Evolutionary conservation across 2,329 filamentous ascomycete species (phyloP).

Genomic region (Xenosphaeropsis pyriputrescens): DNA sequence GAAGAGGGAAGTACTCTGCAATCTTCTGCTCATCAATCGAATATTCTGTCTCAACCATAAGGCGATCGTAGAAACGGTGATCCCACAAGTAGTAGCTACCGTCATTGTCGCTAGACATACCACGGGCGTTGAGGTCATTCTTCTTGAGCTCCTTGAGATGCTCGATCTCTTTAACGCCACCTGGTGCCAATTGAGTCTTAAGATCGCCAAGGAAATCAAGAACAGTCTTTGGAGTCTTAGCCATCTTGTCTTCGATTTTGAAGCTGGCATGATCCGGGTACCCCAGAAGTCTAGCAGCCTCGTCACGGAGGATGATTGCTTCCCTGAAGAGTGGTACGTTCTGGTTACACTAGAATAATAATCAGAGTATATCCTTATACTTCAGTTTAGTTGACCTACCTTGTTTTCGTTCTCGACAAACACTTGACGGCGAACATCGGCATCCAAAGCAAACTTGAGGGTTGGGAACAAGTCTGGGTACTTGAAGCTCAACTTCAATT

Average conservation of each 20-base stretch:
- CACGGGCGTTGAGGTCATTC: slow-evolving; percentile 45
- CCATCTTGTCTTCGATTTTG: slow-evolving; percentile 74
- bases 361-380: not conserved
- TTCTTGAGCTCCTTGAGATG: slow-evolving; percentile 64
- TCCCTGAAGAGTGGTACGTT: slow-evolving; percentile 65
- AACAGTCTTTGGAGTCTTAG: slow-evolving; percentile 59
- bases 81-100: slow-evolving; percentile 75
- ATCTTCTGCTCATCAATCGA: slow-evolving; percentile 68
- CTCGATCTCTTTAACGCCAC: slow-evolving; percentile 54
- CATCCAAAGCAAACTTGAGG: slow-evolving; percentile 61
- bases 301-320: slow-evolving; percentile 59
- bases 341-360: slow-evolving; percentile 35
- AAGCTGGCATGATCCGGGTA: slow-evolving; percentile 67
- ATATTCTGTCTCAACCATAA: slow-evolving; percentile 71
- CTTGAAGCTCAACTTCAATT: slow-evolving; percentile 66
- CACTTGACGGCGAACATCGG: slow-evolving; percentile 52
- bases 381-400: slow-evolving; percentile 20
- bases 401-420: slow-evolving; percentile 72
- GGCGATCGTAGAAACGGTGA: slow-evolving; percentile 62
- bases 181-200: slow-evolving; percentile 48
- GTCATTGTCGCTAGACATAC: slow-evolving; percentile 36
- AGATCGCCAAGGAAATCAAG: slow-evolving; percentile 60
- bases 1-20: slow-evolving; percentile 71
- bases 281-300: slow-evolving; percentile 61
- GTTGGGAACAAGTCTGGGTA: slow-evolving; percentile 70